Conservation (phyloP, 2,329 filamentous ascomycete genomes). For the Beauveria brongniartii region DNA sequence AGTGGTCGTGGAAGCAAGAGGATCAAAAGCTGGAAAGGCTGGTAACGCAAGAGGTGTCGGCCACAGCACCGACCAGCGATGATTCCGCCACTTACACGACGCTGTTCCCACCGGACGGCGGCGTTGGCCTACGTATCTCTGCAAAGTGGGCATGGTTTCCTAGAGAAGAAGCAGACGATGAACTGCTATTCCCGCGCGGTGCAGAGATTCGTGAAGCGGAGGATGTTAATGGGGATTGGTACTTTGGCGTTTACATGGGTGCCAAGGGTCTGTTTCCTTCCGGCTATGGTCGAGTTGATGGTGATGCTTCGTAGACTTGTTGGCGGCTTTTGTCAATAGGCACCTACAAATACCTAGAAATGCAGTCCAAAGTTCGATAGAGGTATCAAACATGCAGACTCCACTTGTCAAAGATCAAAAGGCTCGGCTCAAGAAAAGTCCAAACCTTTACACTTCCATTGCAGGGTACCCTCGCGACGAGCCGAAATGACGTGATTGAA, state of each 20-base stretch:
- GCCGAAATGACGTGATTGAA: slow-evolving; percentile 11
- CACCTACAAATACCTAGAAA: background rate
- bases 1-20: slow-evolving; percentile 44
- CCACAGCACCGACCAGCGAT: slow-evolving; percentile 29
- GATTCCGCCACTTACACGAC: slow-evolving; percentile 20
- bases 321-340: background rate
- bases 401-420: too few species aligned
- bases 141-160: slow-evolving; percentile 78
- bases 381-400: background rate
- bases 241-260: slow-evolving; percentile 77
- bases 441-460: background rate
- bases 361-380: background rate
- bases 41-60: slow-evolving; percentile 43
- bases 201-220: slow-evolving; percentile 78
- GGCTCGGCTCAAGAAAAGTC: background rate
- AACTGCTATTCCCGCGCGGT: slow-evolving; percentile 74
- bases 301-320: slow-evolving; percentile 18
- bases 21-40: slow-evolving; percentile 35
- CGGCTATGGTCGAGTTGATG: slow-evolving; percentile 55
- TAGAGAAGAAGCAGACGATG: slow-evolving; percentile 54
- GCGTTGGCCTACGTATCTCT: slow-evolving; percentile 53
- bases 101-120: slow-evolving; percentile 66
- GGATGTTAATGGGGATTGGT: slow-evolving; percentile 89
- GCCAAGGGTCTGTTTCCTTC: slow-evolving; percentile 72
- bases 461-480: slow-evolving; percentile 6